Evolutionary conservation across 495 filamentous ascomycete genomes (phyloP), one percentile per base, ranked within the genome.

Genomic region (Penicillium lagena): DNA sequence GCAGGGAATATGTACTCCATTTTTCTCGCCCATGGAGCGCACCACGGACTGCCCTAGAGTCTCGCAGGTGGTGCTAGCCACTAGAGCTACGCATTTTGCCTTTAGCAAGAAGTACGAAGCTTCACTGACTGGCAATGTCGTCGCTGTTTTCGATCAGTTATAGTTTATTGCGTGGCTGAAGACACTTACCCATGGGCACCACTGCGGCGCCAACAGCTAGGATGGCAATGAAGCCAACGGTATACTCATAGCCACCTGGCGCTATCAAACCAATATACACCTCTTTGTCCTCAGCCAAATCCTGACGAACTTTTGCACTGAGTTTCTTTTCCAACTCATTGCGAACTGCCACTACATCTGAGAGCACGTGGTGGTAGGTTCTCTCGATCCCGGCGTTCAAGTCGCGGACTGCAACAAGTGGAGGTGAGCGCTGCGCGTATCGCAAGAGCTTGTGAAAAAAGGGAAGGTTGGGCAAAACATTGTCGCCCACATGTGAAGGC

Each of bases 241-340:
- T 60, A 30, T 69, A 76, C 41, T 75, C 72, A 48, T 75, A 76
- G 0, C 71, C 68, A 1, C 72, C 72, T 0, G 70, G 59, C 4
- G 68, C 71, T 12, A 76, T 49, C 4, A 76, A 42, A 2, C 64
- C 68, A 45, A 76, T 63, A 44, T 67, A 74, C 8, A 76, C 64
- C 44, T 73, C 72, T 10, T 66, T 56, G 17, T 65, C 50, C 7
- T 50, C 48, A 4, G 54, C 46, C 1, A 76, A 47, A 9, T 61
- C 50, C 0, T 37, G 42, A 15, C 49, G 48, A 29, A 43, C 46
- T 32, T 49, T 29, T 29, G 31, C 7, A 13, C 40, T 42, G 8
- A 64, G 41, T 6, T 2, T 43, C 7, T 34, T 35, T 15, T 43
- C 42, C n/a, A 64, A 33, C 4, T 45, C 42, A 12, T 36, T 46